These are phyloP conservation scores for Paraphoma sp. DNA, from an alignment of 2,329 filamentous ascomycete species.

Conservation along the genomic window DNA sequence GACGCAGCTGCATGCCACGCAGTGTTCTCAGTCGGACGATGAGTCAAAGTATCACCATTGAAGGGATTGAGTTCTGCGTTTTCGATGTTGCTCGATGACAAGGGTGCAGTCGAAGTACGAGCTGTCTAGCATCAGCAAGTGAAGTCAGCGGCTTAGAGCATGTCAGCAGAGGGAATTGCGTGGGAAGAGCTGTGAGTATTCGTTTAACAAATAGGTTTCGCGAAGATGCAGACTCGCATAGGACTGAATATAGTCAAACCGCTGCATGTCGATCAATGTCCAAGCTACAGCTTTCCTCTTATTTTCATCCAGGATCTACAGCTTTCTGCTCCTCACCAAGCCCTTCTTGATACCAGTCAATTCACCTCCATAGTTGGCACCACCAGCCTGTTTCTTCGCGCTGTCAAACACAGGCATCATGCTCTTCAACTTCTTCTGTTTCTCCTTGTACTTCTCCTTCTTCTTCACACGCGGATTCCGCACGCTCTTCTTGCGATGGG, in stretches of 20 bases:
- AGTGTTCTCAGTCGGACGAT: background rate
- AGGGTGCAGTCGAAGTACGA: too few species aligned
- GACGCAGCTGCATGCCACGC: background rate
- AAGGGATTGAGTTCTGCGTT: background rate
- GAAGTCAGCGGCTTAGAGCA: background rate
- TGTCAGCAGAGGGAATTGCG: background rate
- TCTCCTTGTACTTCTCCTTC: conserved; percentile 93
- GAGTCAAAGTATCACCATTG: too few species aligned
- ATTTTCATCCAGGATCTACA: conserved; percentile 46
- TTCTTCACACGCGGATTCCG: conserved; percentile 98
- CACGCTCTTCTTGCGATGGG: conserved; percentile 90
- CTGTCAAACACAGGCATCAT: conserved; percentile 82
- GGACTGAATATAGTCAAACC: too few species aligned
- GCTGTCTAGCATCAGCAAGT: background rate
- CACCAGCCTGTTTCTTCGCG: conserved; percentile 78
- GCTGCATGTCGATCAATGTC: too few species aligned
- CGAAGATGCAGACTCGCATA: too few species aligned
- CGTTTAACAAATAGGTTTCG: too few species aligned
- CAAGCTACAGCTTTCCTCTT: too few species aligned
- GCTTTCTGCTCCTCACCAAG: conserved; percentile 89
- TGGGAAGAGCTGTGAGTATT: too few species aligned
- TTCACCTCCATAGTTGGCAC: conserved; percentile 77
- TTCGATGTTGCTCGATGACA: background rate
- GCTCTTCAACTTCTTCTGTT: conserved; percentile 94
- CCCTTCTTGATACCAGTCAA: conserved; percentile 94